Percentiles rank a stretch among this genome's conserved stretches.
Evolutionary conservation across 305 asterid species (phyloP).

Genomic region (Fraxinus sp.): DNA sequence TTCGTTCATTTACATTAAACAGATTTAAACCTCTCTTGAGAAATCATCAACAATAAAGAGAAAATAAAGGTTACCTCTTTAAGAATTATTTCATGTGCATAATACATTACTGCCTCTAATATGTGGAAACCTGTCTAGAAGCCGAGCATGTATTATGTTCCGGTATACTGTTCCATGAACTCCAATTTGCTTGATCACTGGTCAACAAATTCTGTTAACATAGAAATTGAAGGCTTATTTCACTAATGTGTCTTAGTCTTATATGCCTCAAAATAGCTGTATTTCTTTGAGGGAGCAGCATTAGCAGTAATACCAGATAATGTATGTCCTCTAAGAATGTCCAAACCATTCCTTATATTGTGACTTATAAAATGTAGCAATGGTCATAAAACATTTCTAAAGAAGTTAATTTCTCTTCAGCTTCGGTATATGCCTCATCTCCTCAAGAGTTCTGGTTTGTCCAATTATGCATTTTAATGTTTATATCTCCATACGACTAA

Average conservation of each 20-base stretch:
- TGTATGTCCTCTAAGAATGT: not conserved
- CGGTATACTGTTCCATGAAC: not conserved
- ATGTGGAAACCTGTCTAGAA: too few relatives aligned
- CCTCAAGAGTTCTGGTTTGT: not conserved
- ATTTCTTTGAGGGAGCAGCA: not conserved
- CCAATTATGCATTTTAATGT: not conserved
- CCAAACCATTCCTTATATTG: not conserved
- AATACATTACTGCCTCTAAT: not conserved
- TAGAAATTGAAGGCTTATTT: not conserved
- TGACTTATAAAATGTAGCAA: not conserved
- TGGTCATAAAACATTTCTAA: not conserved
- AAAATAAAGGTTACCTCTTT: not conserved
- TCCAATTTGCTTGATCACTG: not conserved
- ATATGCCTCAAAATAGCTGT: not conserved
- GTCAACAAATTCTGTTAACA: not conserved
- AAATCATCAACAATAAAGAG: not conserved
- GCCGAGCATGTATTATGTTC: too few relatives aligned
- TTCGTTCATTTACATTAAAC: not conserved
- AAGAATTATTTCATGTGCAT: not conserved
- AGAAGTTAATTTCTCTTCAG: not conserved
- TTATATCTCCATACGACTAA: not conserved
- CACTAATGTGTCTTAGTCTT: not conserved
- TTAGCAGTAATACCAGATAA: not conserved
- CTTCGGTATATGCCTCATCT: not conserved
- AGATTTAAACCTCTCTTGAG: not conserved